These are phyloP conservation scores for Lithospermum erythrorhizon DNA, from an alignment of 257 asterid genomes.

Conservation along the genomic window DNA sequence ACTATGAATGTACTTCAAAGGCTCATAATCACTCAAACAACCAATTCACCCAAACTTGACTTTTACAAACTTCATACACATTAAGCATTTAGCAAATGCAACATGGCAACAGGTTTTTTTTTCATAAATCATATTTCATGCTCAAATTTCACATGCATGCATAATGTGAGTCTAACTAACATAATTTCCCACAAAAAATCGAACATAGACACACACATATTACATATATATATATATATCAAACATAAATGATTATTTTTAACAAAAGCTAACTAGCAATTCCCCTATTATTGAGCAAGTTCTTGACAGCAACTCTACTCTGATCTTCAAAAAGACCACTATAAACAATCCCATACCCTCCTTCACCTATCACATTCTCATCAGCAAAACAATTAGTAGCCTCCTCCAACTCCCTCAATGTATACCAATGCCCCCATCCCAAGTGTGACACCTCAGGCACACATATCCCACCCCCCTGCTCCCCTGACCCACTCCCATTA, in stretches of 20 bases:
- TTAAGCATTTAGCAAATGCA: not conserved
- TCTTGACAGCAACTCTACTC: conserved; percentile 61
- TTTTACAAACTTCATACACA: not conserved
- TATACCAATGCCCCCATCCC: conserved; percentile 99
- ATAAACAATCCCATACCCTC: conserved; percentile 92
- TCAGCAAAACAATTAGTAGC: conserved; percentile 54
- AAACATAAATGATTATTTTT: not conserved
- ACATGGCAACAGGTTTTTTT: not conserved
- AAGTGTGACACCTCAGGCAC: conserved; percentile 87
- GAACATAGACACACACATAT: not conserved
- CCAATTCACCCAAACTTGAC: not conserved
- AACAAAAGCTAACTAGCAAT: conserved; percentile 1
- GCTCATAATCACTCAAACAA: conserved; percentile 4
- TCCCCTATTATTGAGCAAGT: conserved; percentile 85
- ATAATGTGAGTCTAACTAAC: not conserved
- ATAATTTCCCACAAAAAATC: not conserved
- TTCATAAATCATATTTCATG: too few species aligned
- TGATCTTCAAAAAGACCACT: conserved; percentile 53
- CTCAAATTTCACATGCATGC: not conserved
- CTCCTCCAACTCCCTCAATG: conserved; percentile 71
- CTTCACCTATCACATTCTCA: conserved; percentile 91
- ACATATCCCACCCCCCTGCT: conserved; percentile 21
- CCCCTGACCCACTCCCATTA: conserved; percentile 32
- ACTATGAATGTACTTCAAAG: not conserved
- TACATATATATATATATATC: not conserved